Percentiles rank a stretch among this genome's conserved stretches.
Conservation (phyloP, 2,329 filamentous ascomycete genomes). For the Sclerotinia nivalis region DNA sequence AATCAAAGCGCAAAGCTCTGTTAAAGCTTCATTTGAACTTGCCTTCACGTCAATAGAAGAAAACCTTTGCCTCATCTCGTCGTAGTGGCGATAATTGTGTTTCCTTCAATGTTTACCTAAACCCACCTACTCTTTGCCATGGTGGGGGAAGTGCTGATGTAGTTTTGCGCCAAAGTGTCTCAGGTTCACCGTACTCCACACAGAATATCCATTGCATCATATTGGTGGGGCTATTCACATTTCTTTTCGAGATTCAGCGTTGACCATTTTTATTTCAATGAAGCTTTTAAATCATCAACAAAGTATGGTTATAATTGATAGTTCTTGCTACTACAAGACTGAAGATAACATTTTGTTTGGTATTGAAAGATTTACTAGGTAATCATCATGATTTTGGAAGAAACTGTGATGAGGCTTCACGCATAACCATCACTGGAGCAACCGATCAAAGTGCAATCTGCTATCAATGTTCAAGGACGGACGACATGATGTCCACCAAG, state of each 20-base stretch:
- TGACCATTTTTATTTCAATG: not conserved
- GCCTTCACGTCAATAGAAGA: conserved; percentile 78
- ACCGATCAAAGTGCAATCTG: not conserved
- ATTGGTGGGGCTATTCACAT: not conserved
- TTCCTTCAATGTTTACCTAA: not conserved
- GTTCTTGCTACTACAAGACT: not conserved
- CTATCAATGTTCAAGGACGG: not conserved
- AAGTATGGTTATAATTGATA: not conserved
- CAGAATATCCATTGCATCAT: conserved; percentile 6
- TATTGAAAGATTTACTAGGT: not conserved
- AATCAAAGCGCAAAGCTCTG: conserved; percentile 13
- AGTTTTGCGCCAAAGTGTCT: not conserved
- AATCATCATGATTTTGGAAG: not conserved
- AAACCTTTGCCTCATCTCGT: conserved; percentile 73
- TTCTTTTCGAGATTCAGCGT: not conserved
- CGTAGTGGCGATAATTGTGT: not conserved
- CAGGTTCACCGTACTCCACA: not conserved
- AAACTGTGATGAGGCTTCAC: not conserved
- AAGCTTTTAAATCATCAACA: not conserved
- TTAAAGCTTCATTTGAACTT: conserved; percentile 15
- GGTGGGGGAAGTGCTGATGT: conserved; percentile 12
- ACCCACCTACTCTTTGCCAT: not conserved
- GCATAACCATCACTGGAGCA: not conserved
- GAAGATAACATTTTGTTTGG: too few species aligned
- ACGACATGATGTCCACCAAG: not conserved